Evolutionary conservation across 108 stramenopile genomes (phyloP), one percentile per base, ranked within the genome.

Genomic region (Nitzschia inconspicua): DNA sequence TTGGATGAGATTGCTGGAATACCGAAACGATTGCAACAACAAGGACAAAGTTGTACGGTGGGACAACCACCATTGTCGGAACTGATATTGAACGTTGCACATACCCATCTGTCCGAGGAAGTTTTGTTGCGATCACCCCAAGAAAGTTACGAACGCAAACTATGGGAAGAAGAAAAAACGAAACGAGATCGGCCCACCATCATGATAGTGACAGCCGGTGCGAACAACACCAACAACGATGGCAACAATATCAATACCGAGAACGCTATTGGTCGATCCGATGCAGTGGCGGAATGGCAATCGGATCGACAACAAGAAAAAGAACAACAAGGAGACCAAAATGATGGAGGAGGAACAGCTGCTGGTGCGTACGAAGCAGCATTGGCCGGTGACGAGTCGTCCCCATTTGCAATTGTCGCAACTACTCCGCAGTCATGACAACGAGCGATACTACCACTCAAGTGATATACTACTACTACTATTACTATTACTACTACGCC

Each of bases 1-100:
- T 60, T 91, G 61, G 89, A 95, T 61, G 80, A 90, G 40, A 77
- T 90, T 50, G 77, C 77, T 19, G 66, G 84, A 0, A 47, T 70
- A 11, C 74, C 84, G 20, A 89, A 84, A 62, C 82, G 74, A 50
- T 26, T 87, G 41, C 19, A 46, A 18, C 35, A 39, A 36, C 54
- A 82, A 63, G 68, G 66, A 18, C 58, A 73, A 26, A 54, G 19
- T 5, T n/a, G n/a, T n/a, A 36, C 71, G 13, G 66, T 54, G 25
- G 69, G 58, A 3, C 64, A 79, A 37, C 80, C 86, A 13, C 83
- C 86, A 9, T 25, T 92, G 18, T 92, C 88, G 5, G 88, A 92
- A 60, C 55, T 92, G 13, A 83, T 95, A 28, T 24, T 86, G 57
- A 60, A 80, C 43, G 83, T 85, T 10, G 94, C 94, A 7, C 55